These are phyloP conservation scores for Serendipita vermifera DNA, from an alignment of 768 basidiomycete genomes.

Conservation along the genomic window DNA sequence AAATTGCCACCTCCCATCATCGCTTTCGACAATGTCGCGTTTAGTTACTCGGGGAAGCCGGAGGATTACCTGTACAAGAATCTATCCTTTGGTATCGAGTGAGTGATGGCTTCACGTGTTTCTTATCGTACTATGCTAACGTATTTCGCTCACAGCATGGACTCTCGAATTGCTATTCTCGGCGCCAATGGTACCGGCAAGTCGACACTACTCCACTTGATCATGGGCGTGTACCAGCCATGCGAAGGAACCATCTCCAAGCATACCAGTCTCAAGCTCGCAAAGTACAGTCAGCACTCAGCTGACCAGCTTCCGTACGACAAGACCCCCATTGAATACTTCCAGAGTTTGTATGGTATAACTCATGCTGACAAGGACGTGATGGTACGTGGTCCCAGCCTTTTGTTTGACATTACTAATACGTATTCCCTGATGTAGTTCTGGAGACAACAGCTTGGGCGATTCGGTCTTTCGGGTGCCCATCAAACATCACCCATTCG, in stretches of 20 bases:
- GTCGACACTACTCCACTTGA: constrained; percentile 80
- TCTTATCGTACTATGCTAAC: background rate
- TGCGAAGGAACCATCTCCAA: constrained; percentile 77
- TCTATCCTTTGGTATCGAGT: constrained; percentile 97
- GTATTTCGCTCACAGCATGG: constrained; percentile 49
- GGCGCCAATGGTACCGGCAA: constrained; percentile 95
- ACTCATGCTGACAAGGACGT: constrained; percentile 93
- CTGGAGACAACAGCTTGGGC: constrained; percentile 89
- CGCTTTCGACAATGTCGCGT: constrained; percentile 89
- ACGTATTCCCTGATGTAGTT: constrained; percentile 34
- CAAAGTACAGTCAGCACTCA: constrained; percentile 97
- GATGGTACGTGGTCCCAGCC: constrained; percentile 31
- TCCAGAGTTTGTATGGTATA: constrained; percentile 61
- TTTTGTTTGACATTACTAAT: background rate
- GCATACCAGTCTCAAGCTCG: constrained; percentile 81
- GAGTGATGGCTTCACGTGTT: constrained; percentile 20
- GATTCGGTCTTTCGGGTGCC: constrained; percentile 86
- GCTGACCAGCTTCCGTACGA: constrained; percentile 98
- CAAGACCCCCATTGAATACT: constrained; percentile 81
- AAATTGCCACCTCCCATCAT: constrained; percentile 95
- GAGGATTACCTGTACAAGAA: constrained; percentile 78
- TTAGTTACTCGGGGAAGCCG: constrained; percentile 86
- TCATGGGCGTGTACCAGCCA: constrained; percentile 72
- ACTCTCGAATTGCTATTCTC: constrained; percentile 88
- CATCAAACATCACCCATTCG: constrained; percentile 92